Evolutionary conservation across 2,329 filamentous ascomycete genomes (phyloP), one percentile per base, ranked within the genome.

Genomic region (Claviceps purpurea): DNA sequence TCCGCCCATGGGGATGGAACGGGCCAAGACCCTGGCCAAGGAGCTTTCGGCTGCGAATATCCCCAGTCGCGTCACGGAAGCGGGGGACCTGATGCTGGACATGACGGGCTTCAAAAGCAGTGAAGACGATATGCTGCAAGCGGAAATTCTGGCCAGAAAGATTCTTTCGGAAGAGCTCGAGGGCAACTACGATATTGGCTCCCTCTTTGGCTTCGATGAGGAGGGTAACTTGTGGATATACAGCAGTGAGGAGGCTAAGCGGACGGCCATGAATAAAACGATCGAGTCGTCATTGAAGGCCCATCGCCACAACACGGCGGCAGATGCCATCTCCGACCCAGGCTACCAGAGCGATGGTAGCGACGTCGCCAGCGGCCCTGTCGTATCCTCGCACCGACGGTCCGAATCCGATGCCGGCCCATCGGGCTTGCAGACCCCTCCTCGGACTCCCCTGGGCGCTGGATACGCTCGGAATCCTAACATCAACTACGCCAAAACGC

Each of bases 151-250:
- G 55, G 93, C 93, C 5, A 81, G 93, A 22, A 93, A 91, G 65
- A 89, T 98, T 49, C 77, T 98, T 13, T 84, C 89, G 0, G 89
- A 98, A 64, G 91, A 97, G 68, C 71, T 97, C 14, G 87, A 95
- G 61, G 93, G 90, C 22, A 89, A 91, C 63, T 96, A 96, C 66
- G 93, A 98, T 64, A 95, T 98, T 60, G 93, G 93, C 5, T 85
- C 91, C 2, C 75, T 98, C 34, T 95, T 98, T 60, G 93, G 90
- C 13, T 91, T 93, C 45, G 93, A 98, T 63, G 89, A 95, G 62
- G 82, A 93, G 54, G 93, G 93, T 6, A 98, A 98, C 61, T 75
- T 98, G n/a, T 97, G 93, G 91, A 97, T 98, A 58, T 98, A 98
- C 71, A 93, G 89, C 69, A 97, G 90, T 61, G 90, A 97, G 66